These are phyloP conservation scores for Schizosaccharomyces japonicus DNA, from an alignment of 805 yeast genomes.

Conservation along the genomic window DNA sequence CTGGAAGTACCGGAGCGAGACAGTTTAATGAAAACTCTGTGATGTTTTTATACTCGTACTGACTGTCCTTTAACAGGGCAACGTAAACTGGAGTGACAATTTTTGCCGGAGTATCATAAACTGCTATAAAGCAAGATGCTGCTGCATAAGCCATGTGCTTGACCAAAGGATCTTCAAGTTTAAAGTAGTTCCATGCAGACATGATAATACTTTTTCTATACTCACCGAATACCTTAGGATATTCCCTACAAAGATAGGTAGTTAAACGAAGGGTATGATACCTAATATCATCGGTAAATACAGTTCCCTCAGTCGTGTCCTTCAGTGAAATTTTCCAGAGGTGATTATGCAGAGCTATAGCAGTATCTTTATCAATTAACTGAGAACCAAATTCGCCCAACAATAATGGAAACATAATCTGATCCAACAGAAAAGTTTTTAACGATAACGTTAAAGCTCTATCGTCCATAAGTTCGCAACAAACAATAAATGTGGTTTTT, in stretches of 20 bases:
- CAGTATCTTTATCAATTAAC: conserved; percentile 33
- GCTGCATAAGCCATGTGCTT: conserved; percentile 85
- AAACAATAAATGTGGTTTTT: not conserved
- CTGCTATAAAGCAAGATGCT: conserved; percentile 63
- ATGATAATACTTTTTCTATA: conserved; percentile 66
- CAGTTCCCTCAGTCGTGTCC: conserved; percentile 9
- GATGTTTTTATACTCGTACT: conserved; percentile 56
- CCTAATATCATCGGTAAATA: conserved; percentile 44
- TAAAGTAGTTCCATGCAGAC: conserved; percentile 83
- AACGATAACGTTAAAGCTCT: not conserved
- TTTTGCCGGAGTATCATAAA: conserved; percentile 69
- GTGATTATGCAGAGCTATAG: conserved; percentile 32
- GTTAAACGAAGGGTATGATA: conserved; percentile 63
- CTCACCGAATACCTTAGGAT: conserved; percentile 34
- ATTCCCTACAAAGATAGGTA: conserved; percentile 45
- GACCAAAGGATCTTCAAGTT: conserved; percentile 64
- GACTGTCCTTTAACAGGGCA: conserved; percentile 64
- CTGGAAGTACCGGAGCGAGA: conserved; percentile 59
- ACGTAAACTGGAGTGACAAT: conserved; percentile 82
- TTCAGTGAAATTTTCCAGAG: conserved; percentile 40
- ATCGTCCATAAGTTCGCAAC: not conserved
- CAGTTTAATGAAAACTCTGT: conserved; percentile 73
- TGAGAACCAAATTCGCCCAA: not conserved
- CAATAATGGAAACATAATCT: not conserved
- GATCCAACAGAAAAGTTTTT: not conserved